These are phyloP conservation scores for Hymenoscyphus fructigenus DNA, from an alignment of 2,329 filamentous ascomycete species.

Conservation along the genomic window DNA sequence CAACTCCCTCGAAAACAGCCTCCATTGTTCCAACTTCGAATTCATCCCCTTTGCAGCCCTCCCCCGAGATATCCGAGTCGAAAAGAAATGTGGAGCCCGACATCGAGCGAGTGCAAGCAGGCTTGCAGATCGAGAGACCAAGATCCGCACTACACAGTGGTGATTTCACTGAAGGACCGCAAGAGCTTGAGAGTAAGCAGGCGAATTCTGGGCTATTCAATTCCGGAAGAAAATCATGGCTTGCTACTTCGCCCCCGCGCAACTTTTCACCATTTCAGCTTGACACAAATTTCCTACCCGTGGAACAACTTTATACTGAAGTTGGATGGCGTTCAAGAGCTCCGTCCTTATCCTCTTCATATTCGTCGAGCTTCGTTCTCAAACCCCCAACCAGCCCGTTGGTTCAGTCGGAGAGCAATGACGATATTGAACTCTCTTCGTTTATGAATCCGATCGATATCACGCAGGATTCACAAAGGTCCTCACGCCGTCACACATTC, in stretches of 20 bases:
- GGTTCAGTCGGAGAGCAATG: slow-evolving; percentile 83
- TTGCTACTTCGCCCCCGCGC: slow-evolving; percentile 56
- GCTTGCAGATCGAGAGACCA: slow-evolving; percentile 73
- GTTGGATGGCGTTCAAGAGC: slow-evolving; percentile 27
- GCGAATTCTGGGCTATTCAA: slow-evolving; percentile 19
- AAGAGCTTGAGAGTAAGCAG: slow-evolving; percentile 16
- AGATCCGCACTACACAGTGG: slow-evolving; percentile 72
- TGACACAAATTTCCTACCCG: slow-evolving; percentile 36
- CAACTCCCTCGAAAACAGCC: slow-evolving; percentile 28
- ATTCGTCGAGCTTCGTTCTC: slow-evolving; percentile 78
- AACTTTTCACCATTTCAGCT: slow-evolving; percentile 49
- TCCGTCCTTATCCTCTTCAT: slow-evolving; percentile 68
- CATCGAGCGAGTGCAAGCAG: slow-evolving; percentile 49
- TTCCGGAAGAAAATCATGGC: slow-evolving; percentile 42
- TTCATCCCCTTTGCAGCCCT: slow-evolving; percentile 37
- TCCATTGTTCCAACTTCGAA: slow-evolving; percentile 21
- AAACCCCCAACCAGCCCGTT: slow-evolving; percentile 90
- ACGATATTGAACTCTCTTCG: slow-evolving; percentile 66
- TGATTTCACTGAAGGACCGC: slow-evolving; percentile 53
- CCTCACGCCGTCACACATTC: slow-evolving; percentile 67
- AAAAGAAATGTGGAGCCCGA: slow-evolving; percentile 37
- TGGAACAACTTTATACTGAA: slow-evolving; percentile 20
- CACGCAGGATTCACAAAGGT: slow-evolving; percentile 36
- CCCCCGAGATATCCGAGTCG: slow-evolving; percentile 37
- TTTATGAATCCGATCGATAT: slow-evolving; percentile 53